A percentile compares a stretch with the other conserved stretches of the same genome.
Evolutionary conservation across 2,329 filamentous ascomycete species (phyloP).

Genomic region (Chrysoporthe deuterocubensis): DNA sequence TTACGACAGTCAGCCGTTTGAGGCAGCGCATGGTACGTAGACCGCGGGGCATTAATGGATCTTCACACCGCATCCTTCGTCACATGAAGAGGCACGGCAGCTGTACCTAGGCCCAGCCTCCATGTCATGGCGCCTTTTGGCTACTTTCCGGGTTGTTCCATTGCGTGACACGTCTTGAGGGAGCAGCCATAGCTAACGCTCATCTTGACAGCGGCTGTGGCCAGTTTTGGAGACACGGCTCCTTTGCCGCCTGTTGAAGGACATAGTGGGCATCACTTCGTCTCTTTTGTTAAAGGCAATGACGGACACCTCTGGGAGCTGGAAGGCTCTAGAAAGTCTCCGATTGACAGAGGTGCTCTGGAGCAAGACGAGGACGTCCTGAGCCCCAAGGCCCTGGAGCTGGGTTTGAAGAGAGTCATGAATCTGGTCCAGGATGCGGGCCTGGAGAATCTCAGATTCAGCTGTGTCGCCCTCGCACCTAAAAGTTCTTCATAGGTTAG

Average conservation of each 20-base stretch:
- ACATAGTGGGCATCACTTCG: constrained; percentile 72
- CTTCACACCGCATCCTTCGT: neutral
- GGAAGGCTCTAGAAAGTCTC: constrained; percentile 75
- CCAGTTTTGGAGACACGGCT: constrained; percentile 67
- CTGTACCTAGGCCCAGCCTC: neutral
- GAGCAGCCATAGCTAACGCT: neutral
- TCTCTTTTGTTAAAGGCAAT: constrained; percentile 75
- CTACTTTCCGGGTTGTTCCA: no score
- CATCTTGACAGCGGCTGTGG: constrained; percentile 55
- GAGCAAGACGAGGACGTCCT: constrained; percentile 63
- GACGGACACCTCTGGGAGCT: constrained; percentile 75
- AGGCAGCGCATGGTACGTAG: constrained; percentile 64
- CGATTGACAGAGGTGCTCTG: constrained; percentile 66
- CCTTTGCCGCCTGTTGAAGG: constrained; percentile 63
- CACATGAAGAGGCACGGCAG: neutral
- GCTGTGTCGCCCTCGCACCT: constrained; percentile 43
- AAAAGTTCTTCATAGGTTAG: constrained; percentile 22
- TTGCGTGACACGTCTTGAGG: neutral
- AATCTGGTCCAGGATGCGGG: constrained; percentile 41
- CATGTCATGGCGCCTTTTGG: neutral
- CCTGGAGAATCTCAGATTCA: constrained; percentile 42
- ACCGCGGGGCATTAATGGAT: neutral
- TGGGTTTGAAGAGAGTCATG: constrained; percentile 55
- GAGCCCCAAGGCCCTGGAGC: constrained; percentile 69
- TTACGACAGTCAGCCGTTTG: constrained; percentile 71